Percentiles rank a stretch among this genome's conserved stretches.
phyloP scores from a whole-genome alignment of 495 filamentous ascomycete genomes.

The Aspergillus cavernicola region DNA sequence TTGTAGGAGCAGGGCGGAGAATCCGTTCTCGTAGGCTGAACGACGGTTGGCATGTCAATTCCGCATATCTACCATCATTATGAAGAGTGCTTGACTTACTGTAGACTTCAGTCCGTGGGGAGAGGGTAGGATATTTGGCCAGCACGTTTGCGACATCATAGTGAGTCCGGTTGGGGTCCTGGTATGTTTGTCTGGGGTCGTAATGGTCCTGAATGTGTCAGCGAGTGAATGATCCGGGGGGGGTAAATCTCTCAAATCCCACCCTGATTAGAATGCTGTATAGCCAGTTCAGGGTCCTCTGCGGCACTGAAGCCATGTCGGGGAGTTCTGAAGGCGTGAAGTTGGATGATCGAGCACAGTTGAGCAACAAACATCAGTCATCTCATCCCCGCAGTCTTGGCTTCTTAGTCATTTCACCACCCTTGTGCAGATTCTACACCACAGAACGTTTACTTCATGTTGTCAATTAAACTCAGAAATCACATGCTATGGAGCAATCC shows the following conservation, averaged over 20 bases:
- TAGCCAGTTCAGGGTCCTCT: slow-evolving; percentile 90
- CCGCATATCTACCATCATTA: not conserved
- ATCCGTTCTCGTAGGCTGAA: slow-evolving; percentile 83
- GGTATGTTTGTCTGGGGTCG: slow-evolving; percentile 86
- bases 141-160: slow-evolving; percentile 83
- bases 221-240: no score
- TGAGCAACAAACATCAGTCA: not conserved
- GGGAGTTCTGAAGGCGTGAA: slow-evolving; percentile 12
- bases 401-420: slow-evolving; percentile 3
- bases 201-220: slow-evolving; percentile 70
- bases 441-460: not conserved
- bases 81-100: slow-evolving; percentile 53
- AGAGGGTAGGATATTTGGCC: slow-evolving; percentile 75
- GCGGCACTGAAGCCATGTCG: slow-evolving; percentile 72
- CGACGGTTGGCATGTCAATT: not conserved
- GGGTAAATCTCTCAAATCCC: no score
- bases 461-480: no score
- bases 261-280: slow-evolving; percentile 86
- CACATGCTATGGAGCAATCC: no score
- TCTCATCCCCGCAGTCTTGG: slow-evolving; percentile 10
- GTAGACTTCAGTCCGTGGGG: slow-evolving; percentile 92
- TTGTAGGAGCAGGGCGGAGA: slow-evolving; percentile 80
- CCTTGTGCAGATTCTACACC: not conserved
- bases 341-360: slow-evolving; percentile 6
- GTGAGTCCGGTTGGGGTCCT: slow-evolving; percentile 86